Evolutionary conservation across 164 flowering plant species (phyloP).

Genomic region (Vitis amurensis): DNA sequence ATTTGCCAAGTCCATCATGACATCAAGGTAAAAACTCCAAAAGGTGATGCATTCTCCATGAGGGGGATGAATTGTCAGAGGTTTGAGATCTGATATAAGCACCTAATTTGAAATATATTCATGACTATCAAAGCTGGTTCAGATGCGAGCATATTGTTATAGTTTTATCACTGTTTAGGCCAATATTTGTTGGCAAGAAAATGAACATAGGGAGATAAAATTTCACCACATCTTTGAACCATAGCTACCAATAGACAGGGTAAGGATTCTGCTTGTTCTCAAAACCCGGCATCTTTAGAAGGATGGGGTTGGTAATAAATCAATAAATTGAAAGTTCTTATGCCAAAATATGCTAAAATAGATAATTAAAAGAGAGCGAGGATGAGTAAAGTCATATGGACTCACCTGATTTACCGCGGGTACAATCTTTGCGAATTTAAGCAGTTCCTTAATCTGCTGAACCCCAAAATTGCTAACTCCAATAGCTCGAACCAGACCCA

Average conservation of each 20-base stretch:
- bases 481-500: constrained; percentile 68
- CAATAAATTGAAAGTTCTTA: not conserved
- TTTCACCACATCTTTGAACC: not conserved
- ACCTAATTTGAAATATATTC: not conserved
- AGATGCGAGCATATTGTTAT: not conserved
- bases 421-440: constrained; percentile 66
- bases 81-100: not conserved
- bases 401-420: constrained; percentile 84
- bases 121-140: not conserved
- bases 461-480: constrained; percentile 78
- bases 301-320: not conserved
- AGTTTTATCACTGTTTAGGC: not conserved
- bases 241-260: not conserved
- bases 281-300: not conserved
- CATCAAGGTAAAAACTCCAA: not conserved
- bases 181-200: not conserved
- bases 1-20: not conserved
- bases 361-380: not conserved
- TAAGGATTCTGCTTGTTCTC: not conserved
- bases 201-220: not conserved
- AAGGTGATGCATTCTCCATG: not conserved
- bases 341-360: not conserved
- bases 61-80: not conserved
- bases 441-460: constrained; percentile 67
- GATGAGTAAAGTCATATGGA: not conserved